These are phyloP conservation scores for Solanum megistacrolobum DNA, from an alignment of 257 asterid species.

Conservation along the genomic window DNA sequence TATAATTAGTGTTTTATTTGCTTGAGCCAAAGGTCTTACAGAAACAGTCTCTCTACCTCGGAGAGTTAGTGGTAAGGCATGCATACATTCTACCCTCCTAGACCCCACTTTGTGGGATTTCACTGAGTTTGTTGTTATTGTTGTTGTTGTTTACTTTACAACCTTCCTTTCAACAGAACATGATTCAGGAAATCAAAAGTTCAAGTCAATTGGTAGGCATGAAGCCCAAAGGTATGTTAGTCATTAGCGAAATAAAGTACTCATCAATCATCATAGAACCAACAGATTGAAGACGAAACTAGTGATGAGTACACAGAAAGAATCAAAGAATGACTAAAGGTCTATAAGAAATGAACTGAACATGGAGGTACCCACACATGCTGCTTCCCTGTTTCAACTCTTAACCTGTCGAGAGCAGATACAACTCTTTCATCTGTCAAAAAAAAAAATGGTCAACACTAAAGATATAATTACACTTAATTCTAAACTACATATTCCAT, in stretches of 20 bases:
- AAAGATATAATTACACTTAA: background rate
- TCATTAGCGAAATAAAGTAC: background rate
- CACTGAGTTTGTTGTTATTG: background rate
- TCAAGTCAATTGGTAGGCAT: background rate
- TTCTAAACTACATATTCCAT: background rate
- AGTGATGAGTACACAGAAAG: background rate
- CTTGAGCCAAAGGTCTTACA: background rate
- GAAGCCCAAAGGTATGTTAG: background rate
- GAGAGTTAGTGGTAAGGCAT: background rate
- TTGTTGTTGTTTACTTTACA: background rate
- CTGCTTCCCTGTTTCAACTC: constrained; percentile 80
- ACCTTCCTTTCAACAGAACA: background rate
- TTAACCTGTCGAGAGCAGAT: constrained; percentile 57
- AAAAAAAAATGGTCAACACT: background rate
- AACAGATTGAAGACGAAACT: background rate
- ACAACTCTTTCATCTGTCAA: constrained; percentile 68
- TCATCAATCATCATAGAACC: background rate
- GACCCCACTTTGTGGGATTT: background rate
- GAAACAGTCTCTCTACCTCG: background rate
- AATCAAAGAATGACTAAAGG: background rate
- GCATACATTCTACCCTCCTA: background rate
- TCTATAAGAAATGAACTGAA: constrained; percentile 18
- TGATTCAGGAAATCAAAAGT: background rate
- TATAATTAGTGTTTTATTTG: too few relatives aligned
- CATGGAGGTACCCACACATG: constrained; percentile 99